Percentiles rank a stretch among this genome's conserved stretches.
Conservation (phyloP, 345 rosid genomes). For the Populus tremula region DNA sequence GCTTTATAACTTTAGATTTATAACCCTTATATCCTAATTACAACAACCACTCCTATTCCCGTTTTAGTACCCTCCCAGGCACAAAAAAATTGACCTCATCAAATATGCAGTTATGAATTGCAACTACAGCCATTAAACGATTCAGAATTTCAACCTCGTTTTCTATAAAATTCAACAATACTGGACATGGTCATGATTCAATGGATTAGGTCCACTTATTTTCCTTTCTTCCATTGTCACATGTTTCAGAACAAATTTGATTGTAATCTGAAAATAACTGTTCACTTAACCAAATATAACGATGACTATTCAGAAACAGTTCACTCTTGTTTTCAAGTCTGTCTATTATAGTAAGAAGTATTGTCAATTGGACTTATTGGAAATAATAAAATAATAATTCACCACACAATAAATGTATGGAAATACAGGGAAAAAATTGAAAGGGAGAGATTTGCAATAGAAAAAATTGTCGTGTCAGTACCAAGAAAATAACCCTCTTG, state of each 20-base stretch:
- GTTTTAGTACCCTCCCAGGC: neutral
- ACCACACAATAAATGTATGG: neutral
- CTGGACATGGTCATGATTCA: neutral
- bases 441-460: neutral
- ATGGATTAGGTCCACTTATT: neutral
- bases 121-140: neutral
- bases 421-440: neutral
- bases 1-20: no score
- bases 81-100: neutral
- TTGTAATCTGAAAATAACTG: neutral
- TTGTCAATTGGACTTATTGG: neutral
- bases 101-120: neutral
- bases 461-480: neutral
- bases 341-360: neutral
- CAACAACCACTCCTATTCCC: neutral
- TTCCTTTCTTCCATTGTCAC: neutral
- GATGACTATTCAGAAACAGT: no score
- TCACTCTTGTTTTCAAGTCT: neutral
- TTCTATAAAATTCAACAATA: neutral
- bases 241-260: neutral
- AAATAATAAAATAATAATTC: neutral
- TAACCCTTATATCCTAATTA: neutral
- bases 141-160: neutral
- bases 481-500: neutral
- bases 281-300: neutral